A percentile compares a stretch with the other conserved stretches of the same genome.
phyloP scores from a whole-genome alignment of 176 grass and related monocot species.

The Lolium rigidum region DNA sequence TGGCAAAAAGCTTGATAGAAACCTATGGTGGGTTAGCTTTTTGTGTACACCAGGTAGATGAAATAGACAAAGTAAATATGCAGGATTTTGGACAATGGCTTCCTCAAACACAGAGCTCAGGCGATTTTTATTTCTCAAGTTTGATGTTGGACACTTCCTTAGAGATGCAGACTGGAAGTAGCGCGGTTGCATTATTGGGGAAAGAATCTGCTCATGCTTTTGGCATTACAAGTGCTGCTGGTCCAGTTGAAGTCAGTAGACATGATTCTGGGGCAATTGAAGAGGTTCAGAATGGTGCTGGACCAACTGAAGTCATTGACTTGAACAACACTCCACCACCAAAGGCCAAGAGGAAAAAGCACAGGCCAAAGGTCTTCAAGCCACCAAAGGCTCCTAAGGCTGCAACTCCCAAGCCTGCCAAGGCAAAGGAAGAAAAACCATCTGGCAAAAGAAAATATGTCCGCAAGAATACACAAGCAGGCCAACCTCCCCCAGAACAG shows the following conservation, averaged over 20 bases:
- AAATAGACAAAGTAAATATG: slow-evolving; percentile 35
- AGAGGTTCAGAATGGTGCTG: slow-evolving; percentile 26
- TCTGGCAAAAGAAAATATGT: slow-evolving; percentile 82
- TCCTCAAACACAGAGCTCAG: slow-evolving; percentile 27
- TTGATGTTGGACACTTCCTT: slow-evolving; percentile 32
- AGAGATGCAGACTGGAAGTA: slow-evolving; percentile 15
- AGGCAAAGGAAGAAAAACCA: slow-evolving; percentile 49
- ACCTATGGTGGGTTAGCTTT: background rate
- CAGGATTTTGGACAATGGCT: slow-evolving; percentile 45
- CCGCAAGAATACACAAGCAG: slow-evolving; percentile 49
- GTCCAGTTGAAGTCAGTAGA: slow-evolving; percentile 15
- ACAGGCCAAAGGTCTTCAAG: slow-evolving; percentile 74
- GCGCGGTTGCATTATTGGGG: slow-evolving; percentile 23
- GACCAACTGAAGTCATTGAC: slow-evolving; percentile 60
- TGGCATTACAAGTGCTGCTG: background rate
- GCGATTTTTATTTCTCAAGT: slow-evolving; percentile 37
- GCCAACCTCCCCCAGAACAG: slow-evolving; percentile 38
- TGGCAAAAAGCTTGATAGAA: background rate
- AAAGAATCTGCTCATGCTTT: slow-evolving; percentile 26
- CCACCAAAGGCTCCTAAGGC: slow-evolving; percentile 48
- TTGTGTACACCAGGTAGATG: slow-evolving; percentile 10
- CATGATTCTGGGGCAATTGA: slow-evolving; percentile 19
- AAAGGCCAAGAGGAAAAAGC: slow-evolving; percentile 65
- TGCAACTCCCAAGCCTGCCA: slow-evolving; percentile 54
- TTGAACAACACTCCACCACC: slow-evolving; percentile 69